phyloP scores from a whole-genome alignment of 768 basidiomycete species.

The Rhodotorula diobovata region DNA sequence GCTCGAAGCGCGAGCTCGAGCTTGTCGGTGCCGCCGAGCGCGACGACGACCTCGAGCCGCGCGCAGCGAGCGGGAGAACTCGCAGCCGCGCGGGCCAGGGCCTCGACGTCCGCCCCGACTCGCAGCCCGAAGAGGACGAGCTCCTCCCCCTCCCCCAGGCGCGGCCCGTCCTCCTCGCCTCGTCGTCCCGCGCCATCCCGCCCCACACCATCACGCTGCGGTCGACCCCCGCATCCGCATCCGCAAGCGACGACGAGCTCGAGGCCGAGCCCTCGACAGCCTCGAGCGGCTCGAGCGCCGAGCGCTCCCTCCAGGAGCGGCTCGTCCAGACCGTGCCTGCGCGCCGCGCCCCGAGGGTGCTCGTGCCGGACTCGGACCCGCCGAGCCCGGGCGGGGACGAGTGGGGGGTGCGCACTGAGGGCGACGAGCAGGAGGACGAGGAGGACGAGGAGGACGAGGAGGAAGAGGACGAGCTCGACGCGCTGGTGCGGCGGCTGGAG shows the following conservation, averaged over 20 bases:
- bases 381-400: too few relatives aligned
- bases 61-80: background rate
- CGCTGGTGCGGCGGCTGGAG: background rate
- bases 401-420: too few relatives aligned
- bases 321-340: conserved; percentile 1
- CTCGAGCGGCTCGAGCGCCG: background rate
- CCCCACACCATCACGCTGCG: background rate
- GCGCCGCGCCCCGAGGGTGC: background rate
- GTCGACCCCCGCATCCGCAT: background rate
- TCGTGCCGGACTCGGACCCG: conserved; percentile 19
- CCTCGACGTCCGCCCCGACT: background rate
- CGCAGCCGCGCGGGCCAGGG: background rate
- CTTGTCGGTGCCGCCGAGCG: background rate
- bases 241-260: background rate
- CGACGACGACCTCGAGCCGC: background rate
- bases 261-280: background rate
- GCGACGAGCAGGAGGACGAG: background rate
- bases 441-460: conserved; percentile 1
- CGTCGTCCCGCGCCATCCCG: background rate
- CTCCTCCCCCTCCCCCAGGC: background rate
- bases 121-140: background rate
- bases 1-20: background rate
- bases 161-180: background rate
- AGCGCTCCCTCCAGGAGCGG: background rate
- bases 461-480: background rate